Evolutionary conservation across 192 early-diverging fungal species (phyloP).

Genomic region (Funneliformis geosporum): DNA sequence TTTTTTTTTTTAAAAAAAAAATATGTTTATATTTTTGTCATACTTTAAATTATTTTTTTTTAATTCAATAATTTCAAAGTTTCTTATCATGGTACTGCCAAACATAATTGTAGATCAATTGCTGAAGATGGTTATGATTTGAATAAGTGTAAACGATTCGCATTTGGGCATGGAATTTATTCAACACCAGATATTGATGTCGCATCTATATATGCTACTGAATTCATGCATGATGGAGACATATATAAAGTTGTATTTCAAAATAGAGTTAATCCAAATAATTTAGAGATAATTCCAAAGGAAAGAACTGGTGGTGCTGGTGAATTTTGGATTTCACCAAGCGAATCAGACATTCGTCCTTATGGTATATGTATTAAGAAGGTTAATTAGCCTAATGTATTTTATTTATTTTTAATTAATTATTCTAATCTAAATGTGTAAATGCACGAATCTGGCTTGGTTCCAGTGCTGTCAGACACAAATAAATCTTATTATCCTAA

Average conservation of each 20-base stretch:
- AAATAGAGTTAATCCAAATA: constrained; percentile 25
- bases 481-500: too few relatives aligned
- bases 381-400: too few relatives aligned
- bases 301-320: neutral
- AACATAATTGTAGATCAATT: neutral
- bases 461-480: too few relatives aligned
- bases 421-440: too few relatives aligned
- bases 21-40: too few relatives aligned
- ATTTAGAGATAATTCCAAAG: neutral
- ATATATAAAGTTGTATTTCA: constrained; percentile 5
- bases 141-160: constrained; percentile 19
- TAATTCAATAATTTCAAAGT: neutral
- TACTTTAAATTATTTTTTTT: neutral
- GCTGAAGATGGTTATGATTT: constrained; percentile 22
- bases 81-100: constrained; percentile 30
- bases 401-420: too few relatives aligned
- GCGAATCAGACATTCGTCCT: too few relatives aligned
- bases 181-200: constrained; percentile 25
- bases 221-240: neutral
- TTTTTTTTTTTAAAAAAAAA: too few relatives aligned
- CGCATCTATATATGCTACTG: neutral
- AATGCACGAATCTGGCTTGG: too few relatives aligned
- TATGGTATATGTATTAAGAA: too few relatives aligned
- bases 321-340: too few relatives aligned
- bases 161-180: constrained; percentile 27